A percentile compares a stretch with the other conserved stretches of the same genome.
phyloP scores from a whole-genome alignment of 2,329 filamentous ascomycete genomes.

The Alternaria atra region DNA sequence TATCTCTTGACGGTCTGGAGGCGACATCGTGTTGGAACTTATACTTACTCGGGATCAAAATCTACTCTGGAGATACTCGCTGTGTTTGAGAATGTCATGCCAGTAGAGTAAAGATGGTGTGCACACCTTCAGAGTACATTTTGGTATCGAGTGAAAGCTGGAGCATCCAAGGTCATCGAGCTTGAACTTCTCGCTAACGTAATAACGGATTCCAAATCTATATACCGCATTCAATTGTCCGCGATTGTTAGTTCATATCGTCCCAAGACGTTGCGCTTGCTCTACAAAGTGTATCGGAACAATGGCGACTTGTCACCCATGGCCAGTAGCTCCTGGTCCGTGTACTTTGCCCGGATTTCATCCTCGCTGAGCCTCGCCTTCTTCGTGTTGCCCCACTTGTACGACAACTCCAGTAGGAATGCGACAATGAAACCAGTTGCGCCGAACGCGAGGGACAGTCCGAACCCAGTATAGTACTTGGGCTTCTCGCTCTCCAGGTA shows the following conservation, averaged over 20 bases:
- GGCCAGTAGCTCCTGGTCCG: constrained; percentile 48
- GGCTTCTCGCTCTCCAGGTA: constrained; percentile 49
- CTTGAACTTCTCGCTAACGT: neutral
- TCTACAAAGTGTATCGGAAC: constrained; percentile 48
- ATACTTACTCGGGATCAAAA: no score
- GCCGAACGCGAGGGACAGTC: constrained; percentile 34
- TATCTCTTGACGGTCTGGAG: no score
- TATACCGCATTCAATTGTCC: neutral
- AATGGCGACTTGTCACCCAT: constrained; percentile 54
- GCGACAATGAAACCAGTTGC: constrained; percentile 28
- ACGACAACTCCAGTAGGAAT: constrained; percentile 30
- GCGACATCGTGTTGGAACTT: neutral
- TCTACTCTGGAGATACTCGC: neutral
- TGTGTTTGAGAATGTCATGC: neutral
- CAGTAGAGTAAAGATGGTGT: neutral
- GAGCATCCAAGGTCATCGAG: neutral
- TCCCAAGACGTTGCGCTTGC: neutral
- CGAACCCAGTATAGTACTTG: constrained; percentile 50
- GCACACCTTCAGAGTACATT: neutral
- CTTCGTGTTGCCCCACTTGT: constrained; percentile 20
- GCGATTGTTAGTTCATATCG: neutral
- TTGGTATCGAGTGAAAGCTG: neutral
- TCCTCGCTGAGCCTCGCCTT: constrained; percentile 49
- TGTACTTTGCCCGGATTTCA: constrained; percentile 47
- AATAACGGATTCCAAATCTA: neutral